These are phyloP conservation scores for Pseudozyma thailandica DNA, from an alignment of 1,284 basidiomycete species.

Conservation along the genomic window DNA sequence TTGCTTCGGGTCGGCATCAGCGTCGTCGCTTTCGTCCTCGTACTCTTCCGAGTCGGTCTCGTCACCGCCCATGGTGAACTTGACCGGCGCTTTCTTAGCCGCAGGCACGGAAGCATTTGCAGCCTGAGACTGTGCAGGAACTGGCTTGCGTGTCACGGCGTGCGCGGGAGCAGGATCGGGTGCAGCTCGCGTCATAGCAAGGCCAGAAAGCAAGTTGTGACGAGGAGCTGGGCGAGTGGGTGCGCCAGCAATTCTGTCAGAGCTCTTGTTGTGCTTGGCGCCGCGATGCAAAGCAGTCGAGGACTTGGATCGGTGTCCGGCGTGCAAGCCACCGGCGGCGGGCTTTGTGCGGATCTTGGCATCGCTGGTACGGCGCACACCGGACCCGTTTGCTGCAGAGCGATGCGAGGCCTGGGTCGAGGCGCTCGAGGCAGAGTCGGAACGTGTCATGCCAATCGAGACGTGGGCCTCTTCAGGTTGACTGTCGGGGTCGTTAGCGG, in stretches of 20 bases:
- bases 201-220: conserved; percentile 42
- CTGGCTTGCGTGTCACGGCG: conserved; percentile 42
- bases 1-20: neutral
- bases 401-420: conserved; percentile 41
- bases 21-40: conserved; percentile 50
- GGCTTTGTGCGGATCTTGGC: conserved; percentile 22
- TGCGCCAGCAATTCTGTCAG: conserved; percentile 30
- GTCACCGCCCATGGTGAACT: conserved; percentile 64
- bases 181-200: conserved; percentile 50
- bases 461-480: neutral
- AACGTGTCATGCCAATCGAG: conserved; percentile 34
- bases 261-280: conserved; percentile 51
- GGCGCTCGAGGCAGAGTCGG: conserved; percentile 40
- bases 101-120: conserved; percentile 17
- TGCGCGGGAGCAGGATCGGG: conserved; percentile 24
- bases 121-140: conserved; percentile 13
- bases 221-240: conserved; percentile 28
- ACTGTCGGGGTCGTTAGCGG: neutral
- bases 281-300: conserved; percentile 36
- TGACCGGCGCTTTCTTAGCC: conserved; percentile 45
- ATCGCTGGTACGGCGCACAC: conserved; percentile 24
- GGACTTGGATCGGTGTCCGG: conserved; percentile 47
- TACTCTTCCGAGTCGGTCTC: conserved; percentile 58
- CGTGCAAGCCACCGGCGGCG: conserved; percentile 16
- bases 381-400: conserved; percentile 19